Evolutionary conservation across 352 stramenopile species (phyloP).

Genomic region (Phytophthora nicotianae): DNA sequence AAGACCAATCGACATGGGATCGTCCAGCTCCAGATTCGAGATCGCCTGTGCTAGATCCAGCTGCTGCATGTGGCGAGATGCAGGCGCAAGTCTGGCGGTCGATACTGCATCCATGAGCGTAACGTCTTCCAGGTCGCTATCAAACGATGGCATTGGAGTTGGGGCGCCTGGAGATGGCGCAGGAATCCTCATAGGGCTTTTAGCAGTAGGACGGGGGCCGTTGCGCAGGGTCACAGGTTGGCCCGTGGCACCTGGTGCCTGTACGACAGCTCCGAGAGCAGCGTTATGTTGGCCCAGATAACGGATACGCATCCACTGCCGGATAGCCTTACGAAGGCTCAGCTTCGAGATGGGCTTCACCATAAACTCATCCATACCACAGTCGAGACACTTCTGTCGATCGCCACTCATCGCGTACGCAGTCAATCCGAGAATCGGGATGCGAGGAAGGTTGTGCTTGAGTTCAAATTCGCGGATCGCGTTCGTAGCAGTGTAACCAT

Average conservation of each 20-base stretch:
- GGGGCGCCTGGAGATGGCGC: conserved; percentile 17
- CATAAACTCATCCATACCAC: conserved; percentile 76
- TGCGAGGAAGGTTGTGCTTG: conserved; percentile 49
- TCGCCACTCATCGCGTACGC: conserved; percentile 73
- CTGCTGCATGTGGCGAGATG: conserved; percentile 74
- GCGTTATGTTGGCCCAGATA: conserved; percentile 36
- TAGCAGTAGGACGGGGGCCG: conserved; percentile 10
- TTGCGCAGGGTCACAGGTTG: conserved; percentile 11
- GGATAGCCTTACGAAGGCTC: conserved; percentile 58
- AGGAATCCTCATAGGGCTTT: conserved; percentile 13
- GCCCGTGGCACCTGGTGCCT: neutral
- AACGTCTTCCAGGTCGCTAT: conserved; percentile 32
- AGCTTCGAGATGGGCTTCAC: conserved; percentile 75
- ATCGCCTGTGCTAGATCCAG: conserved; percentile 72
- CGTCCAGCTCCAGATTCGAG: conserved; percentile 72
- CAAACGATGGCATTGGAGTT: conserved; percentile 35
- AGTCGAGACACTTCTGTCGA: conserved; percentile 63
- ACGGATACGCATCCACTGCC: conserved; percentile 64
- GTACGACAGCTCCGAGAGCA: conserved; percentile 4
- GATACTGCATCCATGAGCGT: conserved; percentile 27
- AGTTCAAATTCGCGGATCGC: conserved; percentile 59
- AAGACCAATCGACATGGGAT: conserved; percentile 67
- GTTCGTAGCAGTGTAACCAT: conserved; percentile 64
- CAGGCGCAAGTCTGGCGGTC: conserved; percentile 44
- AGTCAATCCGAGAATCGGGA: conserved; percentile 64